Conservation (phyloP, 2,329 filamentous ascomycete species). For the Clarireedia homoeocarpa region DNA sequence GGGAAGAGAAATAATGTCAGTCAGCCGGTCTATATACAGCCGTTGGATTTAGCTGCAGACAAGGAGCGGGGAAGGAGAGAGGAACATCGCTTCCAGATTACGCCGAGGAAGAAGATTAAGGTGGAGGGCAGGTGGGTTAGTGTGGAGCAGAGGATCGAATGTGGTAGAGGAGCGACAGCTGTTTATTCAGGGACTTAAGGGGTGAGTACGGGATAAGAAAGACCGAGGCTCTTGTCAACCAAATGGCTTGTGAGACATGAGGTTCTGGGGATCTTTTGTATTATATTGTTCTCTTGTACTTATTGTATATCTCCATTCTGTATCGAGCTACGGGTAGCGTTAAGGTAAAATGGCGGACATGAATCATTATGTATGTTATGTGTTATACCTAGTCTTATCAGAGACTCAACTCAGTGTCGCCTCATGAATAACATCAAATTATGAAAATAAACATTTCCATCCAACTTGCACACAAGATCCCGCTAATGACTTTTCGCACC, state of each 20-base stretch:
- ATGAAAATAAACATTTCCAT: no score
- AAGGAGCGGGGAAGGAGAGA: constrained; percentile 55
- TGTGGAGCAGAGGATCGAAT: constrained; percentile 82
- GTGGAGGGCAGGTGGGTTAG: constrained; percentile 63
- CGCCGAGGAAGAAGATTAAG: constrained; percentile 63
- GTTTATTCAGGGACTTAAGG: constrained; percentile 59
- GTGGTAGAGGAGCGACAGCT: constrained; percentile 72
- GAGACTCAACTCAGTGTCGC: background rate
- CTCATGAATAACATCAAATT: no score
- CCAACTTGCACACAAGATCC: no score
- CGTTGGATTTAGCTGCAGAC: constrained; percentile 60
- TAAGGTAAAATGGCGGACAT: background rate
- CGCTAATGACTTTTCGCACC: background rate
- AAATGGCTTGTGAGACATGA: background rate
- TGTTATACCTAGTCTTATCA: background rate
- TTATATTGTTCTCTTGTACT: background rate
- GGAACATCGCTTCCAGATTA: constrained; percentile 71
- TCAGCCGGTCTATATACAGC: constrained; percentile 69
- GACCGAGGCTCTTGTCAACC: background rate
- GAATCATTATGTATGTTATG: background rate
- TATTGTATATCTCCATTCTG: background rate
- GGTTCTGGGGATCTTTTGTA: background rate
- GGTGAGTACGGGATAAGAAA: background rate
- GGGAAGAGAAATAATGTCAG: constrained; percentile 78
- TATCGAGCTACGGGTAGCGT: background rate